Evolutionary conservation across 805 yeast genomes (phyloP).

Genomic region (Naumovozyma dairenensis): DNA sequence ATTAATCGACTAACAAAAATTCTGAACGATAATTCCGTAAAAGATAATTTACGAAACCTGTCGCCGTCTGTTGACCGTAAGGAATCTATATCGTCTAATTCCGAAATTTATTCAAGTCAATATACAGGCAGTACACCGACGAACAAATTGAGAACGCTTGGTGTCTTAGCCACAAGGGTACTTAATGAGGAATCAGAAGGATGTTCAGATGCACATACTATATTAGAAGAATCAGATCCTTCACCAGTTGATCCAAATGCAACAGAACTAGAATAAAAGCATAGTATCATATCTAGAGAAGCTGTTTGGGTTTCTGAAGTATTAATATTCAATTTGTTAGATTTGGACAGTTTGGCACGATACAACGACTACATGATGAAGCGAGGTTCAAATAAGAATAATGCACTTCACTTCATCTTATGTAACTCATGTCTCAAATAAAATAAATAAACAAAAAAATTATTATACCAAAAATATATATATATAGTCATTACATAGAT

Average conservation of each 20-base stretch:
- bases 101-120: background rate
- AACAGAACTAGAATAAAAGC: slow-evolving; percentile 13
- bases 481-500: too few species aligned
- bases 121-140: too few species aligned
- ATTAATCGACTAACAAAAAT: slow-evolving; percentile 32
- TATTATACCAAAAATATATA: too few species aligned
- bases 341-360: too few species aligned
- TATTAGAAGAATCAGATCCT: slow-evolving; percentile 4
- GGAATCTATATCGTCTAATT: background rate
- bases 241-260: slow-evolving; percentile 9
- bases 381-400: too few species aligned
- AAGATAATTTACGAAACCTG: slow-evolving; percentile 2
- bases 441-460: too few species aligned
- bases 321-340: too few species aligned
- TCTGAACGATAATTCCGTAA: slow-evolving; percentile 18
- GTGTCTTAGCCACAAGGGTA: slow-evolving; percentile 46
- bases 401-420: too few species aligned
- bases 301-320: too few species aligned
- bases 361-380: too few species aligned
- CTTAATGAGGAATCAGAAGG: slow-evolving; percentile 28
- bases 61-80: background rate
- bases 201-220: slow-evolving; percentile 8
- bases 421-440: too few species aligned
- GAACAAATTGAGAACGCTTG: slow-evolving; percentile 44
- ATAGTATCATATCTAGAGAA: too few species aligned